Conservation (phyloP, 306 rosid species). For the Medicago truncatula region MtrunA17r5.0-ANR NC_053042.1:14582001-14582500, state of each 20-base stretch:
- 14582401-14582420: not conserved
- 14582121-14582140: conserved; percentile 12
- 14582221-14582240: not conserved
- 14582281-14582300: not conserved
- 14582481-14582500: not conserved
- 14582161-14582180: not conserved
- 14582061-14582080: conserved; percentile 92
- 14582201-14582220: not conserved
- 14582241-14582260: not conserved
- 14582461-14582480: not conserved
- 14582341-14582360: not conserved
- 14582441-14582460: not conserved
- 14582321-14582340: not conserved
- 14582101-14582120: conserved; percentile 7
- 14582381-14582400: not conserved
- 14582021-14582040: conserved; percentile 97
- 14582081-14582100: conserved; percentile 23
- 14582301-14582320: not conserved
- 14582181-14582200: not conserved
- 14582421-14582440: not conserved
- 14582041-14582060: conserved; percentile 99
- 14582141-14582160: not conserved
- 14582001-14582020: conserved; percentile 88
- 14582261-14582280: not conserved
- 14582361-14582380: not conserved